Evolutionary conservation across 768 basidiomycete genomes (phyloP).

Genomic region (Mycena leptocephala): DNA sequence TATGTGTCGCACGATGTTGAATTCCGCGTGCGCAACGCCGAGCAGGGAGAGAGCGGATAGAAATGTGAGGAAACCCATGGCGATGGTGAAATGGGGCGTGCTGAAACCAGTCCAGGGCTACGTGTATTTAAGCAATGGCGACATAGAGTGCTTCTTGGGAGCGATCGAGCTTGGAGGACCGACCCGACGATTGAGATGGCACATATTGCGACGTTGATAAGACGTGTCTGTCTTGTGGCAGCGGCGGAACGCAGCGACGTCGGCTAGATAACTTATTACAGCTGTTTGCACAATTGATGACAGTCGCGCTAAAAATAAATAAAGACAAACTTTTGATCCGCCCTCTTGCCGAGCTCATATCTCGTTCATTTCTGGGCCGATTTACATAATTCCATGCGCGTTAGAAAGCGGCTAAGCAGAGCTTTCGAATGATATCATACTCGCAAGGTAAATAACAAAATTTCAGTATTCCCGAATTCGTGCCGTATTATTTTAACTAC

Average conservation of each 20-base stretch:
- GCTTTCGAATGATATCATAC: no score
- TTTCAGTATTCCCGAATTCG: no score
- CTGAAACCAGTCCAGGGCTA: background rate
- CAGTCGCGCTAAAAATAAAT: no score
- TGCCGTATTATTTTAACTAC: no score
- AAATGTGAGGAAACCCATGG: constrained; percentile 24
- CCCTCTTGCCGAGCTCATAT: no score
- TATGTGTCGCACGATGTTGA: constrained; percentile 7
- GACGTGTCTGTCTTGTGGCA: background rate
- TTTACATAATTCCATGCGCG: no score
- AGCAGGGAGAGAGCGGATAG: constrained; percentile 22
- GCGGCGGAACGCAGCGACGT: background rate
- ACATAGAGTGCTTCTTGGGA: background rate
- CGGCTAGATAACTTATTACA: background rate
- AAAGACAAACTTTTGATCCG: no score
- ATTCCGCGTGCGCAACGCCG: constrained; percentile 2
- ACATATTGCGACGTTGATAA: background rate
- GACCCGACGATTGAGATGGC: background rate
- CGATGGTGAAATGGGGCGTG: background rate
- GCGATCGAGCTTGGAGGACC: background rate
- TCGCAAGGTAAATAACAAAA: no score
- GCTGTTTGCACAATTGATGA: no score
- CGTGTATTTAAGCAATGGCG: background rate
- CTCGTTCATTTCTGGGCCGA: no score
- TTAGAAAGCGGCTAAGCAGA: no score